Conservation (phyloP, 2,329 filamentous ascomycete genomes). For the Exophiala phaeomuriformis region DNA sequence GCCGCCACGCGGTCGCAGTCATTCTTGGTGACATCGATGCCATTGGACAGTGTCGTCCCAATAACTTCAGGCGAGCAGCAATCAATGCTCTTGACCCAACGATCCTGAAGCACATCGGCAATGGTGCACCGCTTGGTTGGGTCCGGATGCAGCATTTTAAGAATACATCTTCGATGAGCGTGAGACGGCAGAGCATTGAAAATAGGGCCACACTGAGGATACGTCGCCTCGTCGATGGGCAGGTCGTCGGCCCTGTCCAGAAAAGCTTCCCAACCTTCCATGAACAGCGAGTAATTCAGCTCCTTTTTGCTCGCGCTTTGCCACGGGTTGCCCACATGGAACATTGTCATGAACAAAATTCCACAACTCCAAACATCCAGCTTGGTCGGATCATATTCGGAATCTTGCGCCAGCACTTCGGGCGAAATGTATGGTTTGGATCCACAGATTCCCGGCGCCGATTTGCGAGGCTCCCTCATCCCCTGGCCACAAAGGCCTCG, state of each 20-base stretch:
- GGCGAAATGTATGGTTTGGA: slow-evolving; percentile 82
- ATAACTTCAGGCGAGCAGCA: slow-evolving; percentile 65
- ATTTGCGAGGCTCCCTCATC: slow-evolving; percentile 61
- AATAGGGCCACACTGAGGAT: slow-evolving; percentile 58
- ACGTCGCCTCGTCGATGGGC: slow-evolving; percentile 51
- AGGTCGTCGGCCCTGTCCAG: slow-evolving; percentile 33
- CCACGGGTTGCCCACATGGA: slow-evolving; percentile 68
- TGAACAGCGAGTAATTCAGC: slow-evolving; percentile 57
- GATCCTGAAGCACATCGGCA: slow-evolving; percentile 58
- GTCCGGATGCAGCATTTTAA: slow-evolving; percentile 77
- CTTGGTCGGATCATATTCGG: slow-evolving; percentile 63
- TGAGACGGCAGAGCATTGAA: slow-evolving; percentile 60
- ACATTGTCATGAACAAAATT: slow-evolving; percentile 72
- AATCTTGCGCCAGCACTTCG: slow-evolving; percentile 65
- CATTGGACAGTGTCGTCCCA: slow-evolving; percentile 48
- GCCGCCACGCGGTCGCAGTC: slow-evolving; percentile 24
- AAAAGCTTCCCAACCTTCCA: slow-evolving; percentile 63
- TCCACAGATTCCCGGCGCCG: slow-evolving; percentile 73
- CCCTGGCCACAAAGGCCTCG: slow-evolving; percentile 66
- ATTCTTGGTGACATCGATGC: slow-evolving; percentile 29
- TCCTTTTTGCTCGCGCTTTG: slow-evolving; percentile 54
- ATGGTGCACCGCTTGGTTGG: slow-evolving; percentile 65
- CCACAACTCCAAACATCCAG: slow-evolving; percentile 82
- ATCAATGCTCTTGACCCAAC: slow-evolving; percentile 67
- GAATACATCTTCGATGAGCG: slow-evolving; percentile 60